phyloP scores from a whole-genome alignment of 2,329 filamentous ascomycete genomes.

The Diaporthe vaccinii region DNA sequence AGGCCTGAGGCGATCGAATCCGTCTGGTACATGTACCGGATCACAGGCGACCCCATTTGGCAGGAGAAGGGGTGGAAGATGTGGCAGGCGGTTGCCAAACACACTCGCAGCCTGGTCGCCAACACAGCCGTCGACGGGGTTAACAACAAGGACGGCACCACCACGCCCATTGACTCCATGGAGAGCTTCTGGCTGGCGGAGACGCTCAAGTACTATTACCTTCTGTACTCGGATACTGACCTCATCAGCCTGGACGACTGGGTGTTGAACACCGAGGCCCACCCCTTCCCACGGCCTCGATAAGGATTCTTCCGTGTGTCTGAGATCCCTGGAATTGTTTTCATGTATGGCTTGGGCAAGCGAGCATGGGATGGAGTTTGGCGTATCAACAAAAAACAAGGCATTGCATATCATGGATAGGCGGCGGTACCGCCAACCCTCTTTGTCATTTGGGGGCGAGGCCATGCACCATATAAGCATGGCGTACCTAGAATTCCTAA shows the following conservation, averaged over 20 bases:
- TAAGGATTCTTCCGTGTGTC: conserved; percentile 34
- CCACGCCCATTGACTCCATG: conserved; percentile 73
- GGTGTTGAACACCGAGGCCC: conserved; percentile 76
- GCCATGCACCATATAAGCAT: not conserved
- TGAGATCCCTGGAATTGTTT: not conserved
- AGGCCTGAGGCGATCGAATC: conserved; percentile 90
- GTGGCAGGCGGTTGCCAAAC: conserved; percentile 79
- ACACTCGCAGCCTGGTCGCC: conserved; percentile 75
- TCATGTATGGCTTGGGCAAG: not conserved
- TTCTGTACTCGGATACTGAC: conserved; percentile 79
- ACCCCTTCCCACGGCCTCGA: conserved; percentile 66
- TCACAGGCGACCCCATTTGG: conserved; percentile 82
- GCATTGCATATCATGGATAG: conserved; percentile 34
- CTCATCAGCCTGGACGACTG: conserved; percentile 78
- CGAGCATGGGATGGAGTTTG: conserved; percentile 35
- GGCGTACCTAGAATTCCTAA: conserved; percentile 17
- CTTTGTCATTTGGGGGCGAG: not conserved
- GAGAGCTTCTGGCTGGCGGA: conserved; percentile 93
- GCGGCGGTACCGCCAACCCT: not conserved
- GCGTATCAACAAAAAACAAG: conserved; percentile 19
- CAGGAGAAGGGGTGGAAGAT: conserved; percentile 89
- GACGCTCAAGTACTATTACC: conserved; percentile 92
- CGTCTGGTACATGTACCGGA: conserved; percentile 91
- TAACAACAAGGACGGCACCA: conserved; percentile 51
- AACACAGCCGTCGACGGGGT: conserved; percentile 81